Conservation (phyloP, 495 filamentous ascomycete species). For the Podospora pseudocomata region DNA sequence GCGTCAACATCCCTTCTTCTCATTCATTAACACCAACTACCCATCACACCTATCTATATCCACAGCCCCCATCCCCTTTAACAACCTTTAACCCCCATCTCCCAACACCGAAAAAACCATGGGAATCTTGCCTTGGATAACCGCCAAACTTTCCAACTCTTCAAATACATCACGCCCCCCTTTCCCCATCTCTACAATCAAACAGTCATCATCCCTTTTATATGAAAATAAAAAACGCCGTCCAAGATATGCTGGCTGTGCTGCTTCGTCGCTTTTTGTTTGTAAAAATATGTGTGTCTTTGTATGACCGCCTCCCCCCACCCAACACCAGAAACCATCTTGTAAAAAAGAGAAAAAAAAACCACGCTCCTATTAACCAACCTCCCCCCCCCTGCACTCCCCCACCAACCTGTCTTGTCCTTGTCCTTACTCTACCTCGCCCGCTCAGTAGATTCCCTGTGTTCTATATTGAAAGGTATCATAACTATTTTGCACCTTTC, state of each 20-base stretch:
- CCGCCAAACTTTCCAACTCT: background rate
- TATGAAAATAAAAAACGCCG: background rate
- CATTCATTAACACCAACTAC: background rate
- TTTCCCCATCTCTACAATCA: background rate
- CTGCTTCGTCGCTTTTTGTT: background rate
- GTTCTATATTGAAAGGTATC: slow-evolving; percentile 79
- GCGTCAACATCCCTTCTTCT: background rate
- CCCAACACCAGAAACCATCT: background rate
- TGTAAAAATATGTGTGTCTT: background rate
- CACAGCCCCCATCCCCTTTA: background rate
- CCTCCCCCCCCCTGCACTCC: background rate
- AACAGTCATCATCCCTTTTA: background rate
- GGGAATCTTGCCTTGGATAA: background rate
- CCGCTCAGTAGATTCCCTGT: slow-evolving; percentile 65
- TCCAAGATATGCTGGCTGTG: background rate
- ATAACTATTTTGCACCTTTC: slow-evolving; percentile 47
- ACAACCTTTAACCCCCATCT: background rate
- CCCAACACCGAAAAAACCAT: background rate
- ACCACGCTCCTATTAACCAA: background rate
- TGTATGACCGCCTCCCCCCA: background rate
- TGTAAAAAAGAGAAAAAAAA: background rate
- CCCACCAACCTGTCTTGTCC: too few relatives aligned
- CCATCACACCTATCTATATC: background rate
- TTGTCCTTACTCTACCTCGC: slow-evolving; percentile 1
- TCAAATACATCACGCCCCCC: background rate